A percentile compares a stretch with the other conserved stretches of the same genome.
These are phyloP conservation scores for Dactylellina parvicollis DNA, from an alignment of 2,329 filamentous ascomycete genomes.

Conservation along the genomic window DNA sequence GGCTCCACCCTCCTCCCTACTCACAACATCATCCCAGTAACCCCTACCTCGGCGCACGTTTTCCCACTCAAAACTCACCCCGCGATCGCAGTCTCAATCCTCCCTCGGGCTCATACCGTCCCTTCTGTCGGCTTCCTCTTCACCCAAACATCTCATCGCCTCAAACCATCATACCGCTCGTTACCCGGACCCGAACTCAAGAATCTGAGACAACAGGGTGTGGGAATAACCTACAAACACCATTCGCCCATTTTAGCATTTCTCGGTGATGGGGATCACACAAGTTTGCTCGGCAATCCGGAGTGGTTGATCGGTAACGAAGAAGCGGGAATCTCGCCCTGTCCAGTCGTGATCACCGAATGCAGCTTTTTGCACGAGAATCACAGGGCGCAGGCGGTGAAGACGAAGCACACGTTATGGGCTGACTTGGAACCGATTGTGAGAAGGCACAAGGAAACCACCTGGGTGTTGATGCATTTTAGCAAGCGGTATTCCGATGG, in stretches of 20 bases:
- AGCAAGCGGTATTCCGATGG: slow-evolving; percentile 64
- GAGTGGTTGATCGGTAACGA: slow-evolving; percentile 62
- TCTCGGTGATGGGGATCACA: slow-evolving; percentile 64
- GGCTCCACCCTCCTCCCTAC: slow-evolving; percentile 35
- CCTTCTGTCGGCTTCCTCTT: slow-evolving; percentile 66
- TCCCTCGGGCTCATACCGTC: slow-evolving; percentile 65
- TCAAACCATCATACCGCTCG: slow-evolving; percentile 61
- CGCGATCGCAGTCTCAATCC: slow-evolving; percentile 62
- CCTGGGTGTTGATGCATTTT: slow-evolving; percentile 65
- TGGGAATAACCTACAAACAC: slow-evolving; percentile 62
- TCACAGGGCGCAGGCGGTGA: slow-evolving; percentile 63
- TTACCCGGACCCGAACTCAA: slow-evolving; percentile 62
- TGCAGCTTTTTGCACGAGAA: slow-evolving; percentile 65
- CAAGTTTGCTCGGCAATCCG: slow-evolving; percentile 62
- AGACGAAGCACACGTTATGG: slow-evolving; percentile 66
- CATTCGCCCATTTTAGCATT: slow-evolving; percentile 64
- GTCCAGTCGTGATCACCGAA: slow-evolving; percentile 63
- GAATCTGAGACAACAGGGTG: slow-evolving; percentile 61
- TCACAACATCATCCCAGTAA: slow-evolving; percentile 42
- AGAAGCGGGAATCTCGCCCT: slow-evolving; percentile 17
- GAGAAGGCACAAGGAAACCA: slow-evolving; percentile 63
- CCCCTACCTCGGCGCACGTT: not conserved
- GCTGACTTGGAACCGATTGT: slow-evolving; percentile 64
- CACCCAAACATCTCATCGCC: slow-evolving; percentile 61
- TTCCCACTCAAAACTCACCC: slow-evolving; percentile 39